Evolutionary conservation across 78 protist species (phyloP).

Genomic region (Protostelium mycophagum): DNA sequence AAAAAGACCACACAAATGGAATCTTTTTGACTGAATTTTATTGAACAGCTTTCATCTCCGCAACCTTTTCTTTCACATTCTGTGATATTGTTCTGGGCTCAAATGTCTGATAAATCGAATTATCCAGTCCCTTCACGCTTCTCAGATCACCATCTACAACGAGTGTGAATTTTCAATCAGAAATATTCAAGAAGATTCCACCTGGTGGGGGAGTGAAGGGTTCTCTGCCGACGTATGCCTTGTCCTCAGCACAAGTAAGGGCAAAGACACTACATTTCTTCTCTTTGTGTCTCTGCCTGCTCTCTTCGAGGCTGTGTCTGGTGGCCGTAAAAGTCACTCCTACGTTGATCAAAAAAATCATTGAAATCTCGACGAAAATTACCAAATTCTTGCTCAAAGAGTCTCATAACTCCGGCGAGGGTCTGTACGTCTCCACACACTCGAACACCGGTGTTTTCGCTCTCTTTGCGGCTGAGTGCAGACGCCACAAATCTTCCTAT

Average conservation of each 20-base stretch:
- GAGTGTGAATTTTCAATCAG: too few relatives aligned
- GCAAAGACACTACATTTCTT: background rate
- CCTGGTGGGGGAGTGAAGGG: background rate
- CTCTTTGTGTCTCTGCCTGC: background rate
- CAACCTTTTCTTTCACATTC: background rate
- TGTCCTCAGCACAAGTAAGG: background rate
- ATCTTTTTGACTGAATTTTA: too few relatives aligned
- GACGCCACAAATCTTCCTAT: background rate
- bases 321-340: background rate
- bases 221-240: background rate
- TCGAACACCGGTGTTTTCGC: background rate
- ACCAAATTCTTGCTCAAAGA: background rate
- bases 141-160: background rate
- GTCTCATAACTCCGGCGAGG: background rate
- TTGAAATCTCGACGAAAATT: background rate
- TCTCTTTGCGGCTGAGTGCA: background rate
- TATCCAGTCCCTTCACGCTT: background rate
- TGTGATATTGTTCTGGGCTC: background rate
- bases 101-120: background rate
- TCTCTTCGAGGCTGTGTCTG: background rate
- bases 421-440: background rate
- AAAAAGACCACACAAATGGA: too few relatives aligned
- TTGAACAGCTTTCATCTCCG: background rate
- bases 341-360: background rate
- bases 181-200: too few relatives aligned